phyloP scores from a whole-genome alignment of 169 alveolate species.

The Fabrea salina region DNA sequence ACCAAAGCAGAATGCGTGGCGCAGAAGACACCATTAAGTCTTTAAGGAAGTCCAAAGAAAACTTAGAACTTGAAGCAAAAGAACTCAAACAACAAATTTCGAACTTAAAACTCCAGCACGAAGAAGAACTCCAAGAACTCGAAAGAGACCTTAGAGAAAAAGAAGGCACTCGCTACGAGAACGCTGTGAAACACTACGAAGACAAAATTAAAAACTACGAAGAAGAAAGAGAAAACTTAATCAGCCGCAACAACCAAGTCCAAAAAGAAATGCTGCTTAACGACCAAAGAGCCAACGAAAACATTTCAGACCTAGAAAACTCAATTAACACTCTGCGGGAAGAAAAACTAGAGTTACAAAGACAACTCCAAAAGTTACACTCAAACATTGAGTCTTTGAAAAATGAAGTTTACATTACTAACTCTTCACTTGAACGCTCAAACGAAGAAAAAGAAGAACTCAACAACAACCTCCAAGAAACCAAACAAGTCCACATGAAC shows the following conservation, averaged over 20 bases:
- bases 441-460: not conserved
- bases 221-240: conserved; percentile 22
- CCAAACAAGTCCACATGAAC: conserved; percentile 9
- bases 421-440: not conserved
- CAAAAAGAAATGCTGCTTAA: not conserved
- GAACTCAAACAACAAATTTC: not conserved
- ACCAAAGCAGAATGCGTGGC: not conserved
- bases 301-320: not conserved
- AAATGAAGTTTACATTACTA: not conserved
- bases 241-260: not conserved
- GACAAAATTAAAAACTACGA: not conserved
- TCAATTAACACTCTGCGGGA: not conserved
- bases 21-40: not conserved
- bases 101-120: not conserved
- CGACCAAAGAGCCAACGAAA: not conserved
- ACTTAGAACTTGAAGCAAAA: conserved; percentile 5
- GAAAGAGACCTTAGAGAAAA: conserved; percentile 26
- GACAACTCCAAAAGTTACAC: not conserved
- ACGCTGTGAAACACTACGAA: not conserved
- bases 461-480: not conserved
- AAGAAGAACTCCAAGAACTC: not conserved
- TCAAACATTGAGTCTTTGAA: not conserved
- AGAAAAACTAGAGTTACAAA: conserved; percentile 1
- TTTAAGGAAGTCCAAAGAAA: not conserved
- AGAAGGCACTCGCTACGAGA: not conserved